These are phyloP conservation scores for Cotoneaster glaucophyllus DNA, from an alignment of 306 rosid genomes.

Conservation along the genomic window DNA sequence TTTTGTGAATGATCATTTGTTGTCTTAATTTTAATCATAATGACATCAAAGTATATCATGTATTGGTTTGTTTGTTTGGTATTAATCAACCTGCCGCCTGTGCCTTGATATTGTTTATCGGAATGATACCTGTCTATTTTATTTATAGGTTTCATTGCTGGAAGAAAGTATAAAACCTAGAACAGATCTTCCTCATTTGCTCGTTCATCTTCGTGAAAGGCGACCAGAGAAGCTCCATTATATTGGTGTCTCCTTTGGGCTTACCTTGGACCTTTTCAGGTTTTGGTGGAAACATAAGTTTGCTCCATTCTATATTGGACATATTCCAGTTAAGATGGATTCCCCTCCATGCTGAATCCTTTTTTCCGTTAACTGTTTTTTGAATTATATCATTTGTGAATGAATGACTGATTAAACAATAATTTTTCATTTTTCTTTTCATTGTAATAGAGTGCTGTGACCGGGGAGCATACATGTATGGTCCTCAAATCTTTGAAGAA, in stretches of 20 bases:
- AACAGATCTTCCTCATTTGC: constrained; percentile 83
- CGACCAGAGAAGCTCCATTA: constrained; percentile 89
- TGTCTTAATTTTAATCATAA: background rate
- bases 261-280: constrained; percentile 79
- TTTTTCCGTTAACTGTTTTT: background rate
- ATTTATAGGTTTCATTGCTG: constrained; percentile 73
- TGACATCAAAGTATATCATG: background rate
- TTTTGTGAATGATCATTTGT: background rate
- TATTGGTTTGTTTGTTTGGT: background rate
- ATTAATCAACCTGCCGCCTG: background rate
- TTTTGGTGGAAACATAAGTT: constrained; percentile 92
- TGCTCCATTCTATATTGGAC: constrained; percentile 89
- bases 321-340: constrained; percentile 82
- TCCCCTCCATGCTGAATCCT: background rate
- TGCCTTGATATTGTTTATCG: background rate
- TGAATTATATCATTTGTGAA: background rate
- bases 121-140: background rate
- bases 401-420: background rate
- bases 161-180: constrained; percentile 82
- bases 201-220: constrained; percentile 80
- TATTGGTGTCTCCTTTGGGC: constrained; percentile 93
- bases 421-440: constrained; percentile 5
- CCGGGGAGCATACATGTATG: constrained; percentile 97
- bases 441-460: constrained; percentile 57
- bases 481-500: constrained; percentile 73